A percentile compares a stretch with the other conserved stretches of the same genome.
Evolutionary conservation across 306 rosid genomes (phyloP).

Genomic region (Crotalaria pallida): DNA sequence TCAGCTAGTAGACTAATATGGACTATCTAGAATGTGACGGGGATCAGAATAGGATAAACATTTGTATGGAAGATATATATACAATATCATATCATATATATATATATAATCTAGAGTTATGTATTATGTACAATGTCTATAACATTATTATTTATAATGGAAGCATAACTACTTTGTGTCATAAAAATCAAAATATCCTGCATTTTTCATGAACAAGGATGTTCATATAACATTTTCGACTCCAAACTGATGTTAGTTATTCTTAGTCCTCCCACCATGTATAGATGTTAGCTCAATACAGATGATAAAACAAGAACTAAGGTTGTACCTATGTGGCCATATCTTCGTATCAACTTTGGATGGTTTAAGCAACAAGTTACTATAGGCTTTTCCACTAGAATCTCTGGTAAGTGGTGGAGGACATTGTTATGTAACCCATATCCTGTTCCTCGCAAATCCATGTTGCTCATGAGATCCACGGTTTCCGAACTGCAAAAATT

Average conservation of each 20-base stretch:
- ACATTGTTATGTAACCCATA: conserved; percentile 57
- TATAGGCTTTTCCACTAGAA: conserved; percentile 44
- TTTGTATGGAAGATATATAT: too few species aligned
- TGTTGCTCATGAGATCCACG: conserved; percentile 70
- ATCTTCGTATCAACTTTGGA: conserved; percentile 62
- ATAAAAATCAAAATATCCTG: too few species aligned
- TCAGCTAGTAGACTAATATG: too few species aligned
- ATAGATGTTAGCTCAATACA: neutral
- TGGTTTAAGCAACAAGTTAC: conserved; percentile 74
- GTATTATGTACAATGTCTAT: too few species aligned
- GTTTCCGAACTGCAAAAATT: conserved; percentile 52
- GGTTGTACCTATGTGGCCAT: conserved; percentile 76
- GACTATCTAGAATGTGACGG: too few species aligned
- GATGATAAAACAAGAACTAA: neutral
- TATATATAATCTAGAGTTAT: too few species aligned
- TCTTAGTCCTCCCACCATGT: neutral
- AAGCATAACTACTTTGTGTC: too few species aligned
- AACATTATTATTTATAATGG: too few species aligned
- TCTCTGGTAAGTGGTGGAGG: conserved; percentile 61
- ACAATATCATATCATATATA: too few species aligned
- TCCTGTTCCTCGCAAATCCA: conserved; percentile 84
- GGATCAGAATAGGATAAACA: too few species aligned
- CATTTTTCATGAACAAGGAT: too few species aligned
- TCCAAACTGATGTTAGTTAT: neutral
- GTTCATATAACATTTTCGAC: too few species aligned